These are phyloP conservation scores for Globisporangium iwayamae DNA, from an alignment of 352 stramenopile species.

Conservation along the genomic window DNA sequence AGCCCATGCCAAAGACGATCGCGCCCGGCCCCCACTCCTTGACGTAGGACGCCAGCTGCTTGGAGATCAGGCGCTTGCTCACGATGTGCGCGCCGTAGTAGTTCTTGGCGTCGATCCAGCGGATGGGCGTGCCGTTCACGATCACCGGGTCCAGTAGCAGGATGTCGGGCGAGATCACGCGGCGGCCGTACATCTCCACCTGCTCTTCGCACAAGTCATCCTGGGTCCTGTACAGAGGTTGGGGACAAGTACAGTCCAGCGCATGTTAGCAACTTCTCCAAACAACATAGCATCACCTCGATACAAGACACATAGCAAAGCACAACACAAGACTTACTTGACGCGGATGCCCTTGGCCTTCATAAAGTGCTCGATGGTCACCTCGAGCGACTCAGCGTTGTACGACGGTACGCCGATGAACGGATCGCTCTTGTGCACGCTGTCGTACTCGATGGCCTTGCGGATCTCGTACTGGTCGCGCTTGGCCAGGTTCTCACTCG, in stretches of 20 bases:
- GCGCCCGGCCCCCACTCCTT: constrained; percentile 83
- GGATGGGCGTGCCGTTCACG: constrained; percentile 81
- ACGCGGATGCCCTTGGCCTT: constrained; percentile 69
- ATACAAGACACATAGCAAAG: neutral
- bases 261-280: neutral
- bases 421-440: constrained; percentile 81
- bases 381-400: constrained; percentile 70
- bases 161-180: constrained; percentile 80
- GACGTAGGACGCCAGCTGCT: constrained; percentile 77
- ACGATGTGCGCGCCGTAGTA: constrained; percentile 89
- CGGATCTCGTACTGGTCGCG: constrained; percentile 70
- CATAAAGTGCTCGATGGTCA: constrained; percentile 70
- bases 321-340: constrained; percentile 39
- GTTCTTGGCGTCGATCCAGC: constrained; percentile 88
- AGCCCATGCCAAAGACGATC: constrained; percentile 87
- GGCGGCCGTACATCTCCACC: constrained; percentile 52
- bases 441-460: constrained; percentile 75
- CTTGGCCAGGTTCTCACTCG: constrained; percentile 46
- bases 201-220: constrained; percentile 69
- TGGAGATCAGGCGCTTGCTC: constrained; percentile 81
- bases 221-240: constrained; percentile 43
- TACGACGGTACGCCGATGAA: constrained; percentile 71
- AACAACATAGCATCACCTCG: neutral
- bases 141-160: constrained; percentile 76
- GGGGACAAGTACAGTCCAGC: neutral